These are phyloP conservation scores for Inga leiocalycina DNA, from an alignment of 306 rosid genomes.

Conservation along the genomic window DNA sequence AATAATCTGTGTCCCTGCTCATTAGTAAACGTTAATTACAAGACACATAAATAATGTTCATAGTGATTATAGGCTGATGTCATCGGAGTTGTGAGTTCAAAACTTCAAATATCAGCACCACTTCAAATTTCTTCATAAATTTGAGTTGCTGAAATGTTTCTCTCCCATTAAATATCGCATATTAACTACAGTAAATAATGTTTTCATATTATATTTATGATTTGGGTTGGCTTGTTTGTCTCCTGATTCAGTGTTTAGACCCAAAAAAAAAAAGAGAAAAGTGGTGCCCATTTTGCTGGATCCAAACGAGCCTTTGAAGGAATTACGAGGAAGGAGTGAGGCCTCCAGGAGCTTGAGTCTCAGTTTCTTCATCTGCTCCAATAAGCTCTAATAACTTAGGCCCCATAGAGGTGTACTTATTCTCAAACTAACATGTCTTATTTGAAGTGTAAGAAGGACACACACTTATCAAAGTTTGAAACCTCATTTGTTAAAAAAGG, in stretches of 20 bases:
- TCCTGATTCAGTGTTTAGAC: slow-evolving; percentile 29
- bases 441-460: background rate
- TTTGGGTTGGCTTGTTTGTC: slow-evolving; percentile 61
- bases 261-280: background rate
- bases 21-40: too few relatives aligned
- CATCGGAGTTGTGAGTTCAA: too few relatives aligned
- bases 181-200: too few relatives aligned
- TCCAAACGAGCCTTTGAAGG: slow-evolving; percentile 48
- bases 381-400: slow-evolving; percentile 20
- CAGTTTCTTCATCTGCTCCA: slow-evolving; percentile 43
- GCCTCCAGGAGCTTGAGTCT: slow-evolving; percentile 45
- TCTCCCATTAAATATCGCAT: too few relatives aligned
- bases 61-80: too few relatives aligned
- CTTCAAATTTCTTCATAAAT: too few relatives aligned
- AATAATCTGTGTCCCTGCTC: too few relatives aligned
- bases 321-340: slow-evolving; percentile 34
- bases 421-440: background rate
- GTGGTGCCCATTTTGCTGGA: slow-evolving; percentile 52
- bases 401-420: slow-evolving; percentile 1
- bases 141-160: too few relatives aligned
- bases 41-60: too few relatives aligned
- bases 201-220: too few relatives aligned
- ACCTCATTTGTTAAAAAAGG: background rate
- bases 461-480: background rate
- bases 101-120: too few relatives aligned